Conservation (phyloP, 208 protist species). For the Crithidia sp. region DNA sequence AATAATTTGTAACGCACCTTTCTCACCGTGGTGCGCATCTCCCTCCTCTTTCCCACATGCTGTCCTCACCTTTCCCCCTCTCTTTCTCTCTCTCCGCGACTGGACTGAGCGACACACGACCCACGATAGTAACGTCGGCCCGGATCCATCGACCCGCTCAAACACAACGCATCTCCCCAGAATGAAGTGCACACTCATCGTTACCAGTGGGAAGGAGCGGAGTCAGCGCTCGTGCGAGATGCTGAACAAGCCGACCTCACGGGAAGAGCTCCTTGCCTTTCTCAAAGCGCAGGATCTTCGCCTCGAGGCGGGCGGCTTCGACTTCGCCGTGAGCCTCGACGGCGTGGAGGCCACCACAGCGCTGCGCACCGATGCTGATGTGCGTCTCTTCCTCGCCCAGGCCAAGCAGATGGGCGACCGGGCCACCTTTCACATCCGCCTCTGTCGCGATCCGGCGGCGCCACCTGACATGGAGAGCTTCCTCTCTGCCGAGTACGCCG, state of each 20-base stretch:
- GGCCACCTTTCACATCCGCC: slow-evolving; percentile 42
- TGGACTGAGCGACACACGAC: neutral
- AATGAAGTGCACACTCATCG: slow-evolving; percentile 63
- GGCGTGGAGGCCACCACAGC: neutral
- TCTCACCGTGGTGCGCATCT: too few species aligned
- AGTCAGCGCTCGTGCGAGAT: slow-evolving; percentile 61
- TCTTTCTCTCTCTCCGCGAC: neutral
- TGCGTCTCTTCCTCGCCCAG: slow-evolving; percentile 24
- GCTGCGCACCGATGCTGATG: slow-evolving; percentile 31
- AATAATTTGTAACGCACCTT: too few species aligned
- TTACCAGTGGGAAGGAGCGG: slow-evolving; percentile 41
- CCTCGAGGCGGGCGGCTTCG: slow-evolving; percentile 59
- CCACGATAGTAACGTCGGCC: too few species aligned
- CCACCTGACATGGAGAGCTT: slow-evolving; percentile 9
- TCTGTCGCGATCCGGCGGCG: neutral
- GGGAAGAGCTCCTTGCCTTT: slow-evolving; percentile 35
- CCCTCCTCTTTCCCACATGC: too few species aligned
- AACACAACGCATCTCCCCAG: neutral
- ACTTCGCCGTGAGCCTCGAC: slow-evolving; percentile 35
- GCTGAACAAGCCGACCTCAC: slow-evolving; percentile 24
- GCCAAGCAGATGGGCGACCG: neutral
- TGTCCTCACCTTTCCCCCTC: too few species aligned
- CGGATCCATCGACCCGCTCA: neutral
- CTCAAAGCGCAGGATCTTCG: slow-evolving; percentile 69
- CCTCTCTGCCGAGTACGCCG: slow-evolving; percentile 32